Evolutionary conservation across 148 eudicot species (phyloP).

Genomic region (Silene uniflora): DNA sequence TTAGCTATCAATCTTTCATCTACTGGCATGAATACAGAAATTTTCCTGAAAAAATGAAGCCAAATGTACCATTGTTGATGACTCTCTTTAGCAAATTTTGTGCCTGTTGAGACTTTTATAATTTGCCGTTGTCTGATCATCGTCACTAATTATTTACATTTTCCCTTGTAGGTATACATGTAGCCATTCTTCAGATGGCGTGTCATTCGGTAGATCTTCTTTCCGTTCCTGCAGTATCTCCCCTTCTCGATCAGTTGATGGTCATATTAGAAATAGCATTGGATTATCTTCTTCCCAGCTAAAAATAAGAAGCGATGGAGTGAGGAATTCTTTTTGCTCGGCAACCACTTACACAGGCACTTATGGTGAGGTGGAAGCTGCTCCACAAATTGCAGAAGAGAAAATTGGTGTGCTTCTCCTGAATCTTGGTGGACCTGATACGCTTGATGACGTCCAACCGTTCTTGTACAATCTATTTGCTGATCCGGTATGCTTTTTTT

Average conservation of each 20-base stretch:
- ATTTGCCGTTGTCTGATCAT: constrained; percentile 27
- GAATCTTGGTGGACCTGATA: constrained; percentile 96
- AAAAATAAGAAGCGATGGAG: constrained; percentile 29
- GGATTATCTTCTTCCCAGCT: constrained; percentile 28
- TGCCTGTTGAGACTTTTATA: background rate
- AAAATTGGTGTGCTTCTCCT: constrained; percentile 87
- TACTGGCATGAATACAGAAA: no score
- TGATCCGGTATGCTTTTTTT: constrained; percentile 66
- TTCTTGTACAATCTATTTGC: constrained; percentile 93
- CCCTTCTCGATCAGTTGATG: constrained; percentile 24
- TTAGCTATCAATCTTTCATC: background rate
- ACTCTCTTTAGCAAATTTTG: background rate
- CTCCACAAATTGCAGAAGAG: constrained; percentile 58
- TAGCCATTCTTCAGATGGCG: constrained; percentile 21
- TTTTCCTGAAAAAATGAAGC: no score
- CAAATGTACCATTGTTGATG: background rate
- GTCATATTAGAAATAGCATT: constrained; percentile 14
- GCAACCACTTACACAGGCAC: constrained; percentile 32
- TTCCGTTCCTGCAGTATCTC: constrained; percentile 19
- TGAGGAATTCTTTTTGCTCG: constrained; percentile 39
- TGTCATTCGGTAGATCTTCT: constrained; percentile 19
- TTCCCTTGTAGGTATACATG: constrained; percentile 15
- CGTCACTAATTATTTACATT: constrained; percentile 20
- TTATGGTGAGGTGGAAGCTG: constrained; percentile 43
- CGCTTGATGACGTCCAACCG: constrained; percentile 90